phyloP scores from a whole-genome alignment of 23 red algal species.

The Gracilariopsis chorda region DNA sequence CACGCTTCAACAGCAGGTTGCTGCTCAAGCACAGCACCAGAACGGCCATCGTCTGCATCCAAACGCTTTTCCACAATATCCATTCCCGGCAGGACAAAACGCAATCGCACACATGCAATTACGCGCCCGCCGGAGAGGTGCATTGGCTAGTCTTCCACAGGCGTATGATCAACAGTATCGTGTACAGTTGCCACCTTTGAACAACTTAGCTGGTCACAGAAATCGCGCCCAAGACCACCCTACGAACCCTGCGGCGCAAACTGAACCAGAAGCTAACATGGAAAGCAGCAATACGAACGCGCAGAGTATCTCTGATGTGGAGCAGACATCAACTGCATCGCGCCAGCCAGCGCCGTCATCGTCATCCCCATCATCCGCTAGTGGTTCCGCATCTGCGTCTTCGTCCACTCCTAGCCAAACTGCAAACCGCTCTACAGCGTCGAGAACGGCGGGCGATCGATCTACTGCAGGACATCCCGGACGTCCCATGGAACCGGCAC shows the following conservation, averaged over 20 bases:
- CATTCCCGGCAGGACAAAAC: background rate
- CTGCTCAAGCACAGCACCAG: background rate
- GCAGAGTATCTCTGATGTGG: too few relatives aligned
- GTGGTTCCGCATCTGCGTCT: too few relatives aligned
- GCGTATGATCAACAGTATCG: background rate
- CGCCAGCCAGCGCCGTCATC: background rate
- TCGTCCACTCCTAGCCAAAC: too few relatives aligned
- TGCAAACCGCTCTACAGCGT: too few relatives aligned
- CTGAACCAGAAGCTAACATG: too few relatives aligned
- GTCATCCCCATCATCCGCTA: too few relatives aligned
- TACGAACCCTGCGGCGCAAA: background rate
- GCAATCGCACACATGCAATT: conserved; percentile 60
- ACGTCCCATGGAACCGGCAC: too few relatives aligned
- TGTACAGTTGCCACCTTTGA: background rate
- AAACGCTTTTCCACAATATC: background rate
- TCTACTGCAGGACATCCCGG: too few relatives aligned
- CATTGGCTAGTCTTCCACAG: background rate
- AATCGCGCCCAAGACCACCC: background rate
- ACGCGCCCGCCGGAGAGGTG: conserved; percentile 18
- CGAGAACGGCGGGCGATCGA: too few relatives aligned
- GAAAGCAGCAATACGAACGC: too few relatives aligned
- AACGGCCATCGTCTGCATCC: background rate
- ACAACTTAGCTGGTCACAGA: background rate
- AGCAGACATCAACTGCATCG: too few relatives aligned
- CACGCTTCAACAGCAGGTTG: background rate